phyloP scores from a whole-genome alignment of 1,284 basidiomycete species.

The Xerocomus amazonicus region DNA sequence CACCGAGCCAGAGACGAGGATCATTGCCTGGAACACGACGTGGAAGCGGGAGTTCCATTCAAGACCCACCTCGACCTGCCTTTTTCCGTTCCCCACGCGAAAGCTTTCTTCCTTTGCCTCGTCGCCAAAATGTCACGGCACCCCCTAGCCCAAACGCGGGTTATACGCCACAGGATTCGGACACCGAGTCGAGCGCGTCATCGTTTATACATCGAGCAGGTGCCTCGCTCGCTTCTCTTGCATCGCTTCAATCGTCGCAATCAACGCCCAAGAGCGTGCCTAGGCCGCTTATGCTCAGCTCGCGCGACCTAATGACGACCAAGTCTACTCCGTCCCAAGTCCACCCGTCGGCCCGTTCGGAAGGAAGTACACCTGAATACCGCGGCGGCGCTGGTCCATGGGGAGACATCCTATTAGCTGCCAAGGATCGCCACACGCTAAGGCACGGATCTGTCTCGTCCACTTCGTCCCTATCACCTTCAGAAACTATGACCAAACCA shows the following conservation, averaged over 20 bases:
- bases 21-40: constrained; percentile 40
- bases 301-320: constrained; percentile 43
- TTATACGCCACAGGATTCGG: constrained; percentile 31
- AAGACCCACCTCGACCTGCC: constrained; percentile 52
- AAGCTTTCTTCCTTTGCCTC: constrained; percentile 43
- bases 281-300: constrained; percentile 52
- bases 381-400: constrained; percentile 36
- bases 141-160: constrained; percentile 39
- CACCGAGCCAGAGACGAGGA: constrained; percentile 30
- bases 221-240: constrained; percentile 42
- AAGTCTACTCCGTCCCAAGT: constrained; percentile 9
- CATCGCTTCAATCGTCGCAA: constrained; percentile 33
- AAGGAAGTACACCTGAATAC: constrained; percentile 35
- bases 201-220: constrained; percentile 37
- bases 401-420: constrained; percentile 45
- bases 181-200: constrained; percentile 20
- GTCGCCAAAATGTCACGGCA: constrained; percentile 32
- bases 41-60: constrained; percentile 40
- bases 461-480: constrained; percentile 55
- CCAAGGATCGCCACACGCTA: constrained; percentile 34
- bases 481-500: constrained; percentile 37
- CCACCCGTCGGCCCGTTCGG: constrained; percentile 34
- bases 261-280: constrained; percentile 43
- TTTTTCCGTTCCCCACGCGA: constrained; percentile 58
- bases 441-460: constrained; percentile 59